phyloP scores from a whole-genome alignment of 805 yeast species.

The Pichia scutulata region DNA sequence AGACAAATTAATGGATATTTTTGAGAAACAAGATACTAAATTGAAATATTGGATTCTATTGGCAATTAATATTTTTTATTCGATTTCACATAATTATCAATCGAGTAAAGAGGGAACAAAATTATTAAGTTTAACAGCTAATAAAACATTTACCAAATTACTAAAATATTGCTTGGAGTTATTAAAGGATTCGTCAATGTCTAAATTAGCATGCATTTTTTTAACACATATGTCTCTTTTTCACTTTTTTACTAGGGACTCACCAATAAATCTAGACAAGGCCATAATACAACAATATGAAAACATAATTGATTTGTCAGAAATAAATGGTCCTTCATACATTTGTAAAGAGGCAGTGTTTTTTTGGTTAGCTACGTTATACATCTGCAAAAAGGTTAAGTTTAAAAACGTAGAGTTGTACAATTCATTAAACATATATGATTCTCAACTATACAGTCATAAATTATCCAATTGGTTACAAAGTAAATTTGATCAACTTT shows the following conservation, averaged over 20 bases:
- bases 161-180: constrained; percentile 28
- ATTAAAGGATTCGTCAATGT: constrained; percentile 26
- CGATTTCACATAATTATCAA: not conserved
- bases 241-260: not conserved
- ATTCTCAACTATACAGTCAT: constrained; percentile 14
- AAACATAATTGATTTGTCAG: constrained; percentile 45
- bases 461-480: constrained; percentile 42
- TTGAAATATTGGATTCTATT: constrained; percentile 20
- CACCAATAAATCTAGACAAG: constrained; percentile 26
- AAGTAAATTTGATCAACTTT: constrained; percentile 6
- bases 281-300: constrained; percentile 40
- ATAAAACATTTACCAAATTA: not conserved
- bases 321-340: constrained; percentile 51
- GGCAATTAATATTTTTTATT: not conserved
- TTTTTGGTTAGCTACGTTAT: constrained; percentile 45
- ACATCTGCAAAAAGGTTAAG: constrained; percentile 29
- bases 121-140: too few species aligned
- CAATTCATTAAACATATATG: constrained; percentile 6
- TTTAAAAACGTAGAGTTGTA: constrained; percentile 24
- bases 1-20: constrained; percentile 12
- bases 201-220: constrained; percentile 29
- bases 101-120: not conserved
- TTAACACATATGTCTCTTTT: constrained; percentile 14
- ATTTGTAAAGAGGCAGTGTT: constrained; percentile 39
- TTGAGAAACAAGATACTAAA: constrained; percentile 15